Evolutionary conservation across 306 rosid genomes (phyloP), one percentile per base, ranked within the genome.

Genomic region (Gastrolobium bilobum): DNA sequence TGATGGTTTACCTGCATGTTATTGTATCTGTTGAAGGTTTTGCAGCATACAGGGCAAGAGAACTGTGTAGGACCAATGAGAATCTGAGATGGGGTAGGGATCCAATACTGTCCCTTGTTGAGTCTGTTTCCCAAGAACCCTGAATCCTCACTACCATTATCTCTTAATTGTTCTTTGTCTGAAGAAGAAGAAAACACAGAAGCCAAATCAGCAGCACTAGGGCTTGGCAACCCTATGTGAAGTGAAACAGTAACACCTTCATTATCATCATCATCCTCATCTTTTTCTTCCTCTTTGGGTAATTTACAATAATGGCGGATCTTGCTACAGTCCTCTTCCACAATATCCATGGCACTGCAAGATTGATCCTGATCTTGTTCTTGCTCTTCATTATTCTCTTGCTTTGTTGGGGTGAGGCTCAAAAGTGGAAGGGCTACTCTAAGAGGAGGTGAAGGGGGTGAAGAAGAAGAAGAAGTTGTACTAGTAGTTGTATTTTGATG

Each of bases 21-120:
- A 88, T 92, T 92, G 90, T 90, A 92, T 89, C 97, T 89, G 82
- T 92, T 92, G 90, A 92, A 92, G 88, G 92, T 90, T 83, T 92
- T 92, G 89, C 70, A 90, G 78, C 97, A 92, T 81, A 92, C 96
- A 72, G 97, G 96, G 87, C 97, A 92, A 71, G 96, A 92, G 58
- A 92, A 92, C 81, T 92, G 97, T 2, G 97, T 92, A 2, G 96
- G 96, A 82, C 97, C 94, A 78, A 91, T 89, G 87, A 91, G 97
- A 78, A 91, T 91, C 89, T 91, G 97, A 9, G 97, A 84, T 77
- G 97, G 97, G 38, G 97, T 91, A 13, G 96, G 96, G 89, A 92
- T 92, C 97, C 97, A 92, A 58, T 90, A 92, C 87, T 90, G 96
- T 11, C 97, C 97, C 89, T 90, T 92, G 88, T 89, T 89, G 40